Base-by-base conservation (phyloP, 345 rosid genomes). In the Microcos paniculata region DNA sequence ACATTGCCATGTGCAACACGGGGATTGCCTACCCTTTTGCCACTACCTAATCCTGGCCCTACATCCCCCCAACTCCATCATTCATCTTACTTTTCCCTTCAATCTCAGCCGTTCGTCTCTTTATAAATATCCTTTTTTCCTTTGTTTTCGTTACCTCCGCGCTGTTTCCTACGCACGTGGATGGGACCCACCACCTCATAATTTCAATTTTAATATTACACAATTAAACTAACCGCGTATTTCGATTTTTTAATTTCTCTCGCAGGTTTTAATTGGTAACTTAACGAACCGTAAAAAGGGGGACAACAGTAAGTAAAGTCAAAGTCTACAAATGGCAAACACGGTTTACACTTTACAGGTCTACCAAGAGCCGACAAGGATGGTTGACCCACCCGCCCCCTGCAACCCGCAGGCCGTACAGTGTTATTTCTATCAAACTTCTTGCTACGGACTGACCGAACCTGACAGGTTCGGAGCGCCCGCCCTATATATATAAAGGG, bases 251-350 rank as follows among this genome's bases (percentile, higher is more conserved):
- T 8, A 55, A 55, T 21, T 21, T 55, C 23, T 23, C 18, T 11
- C 9, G 45, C 45, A 42, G 45, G 45, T 42, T 48, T 48, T 52
- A 52, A 52, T 18, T 52, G 57, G 57, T n/a, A n/a, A 52, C 57
- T 55, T 55, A 55, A 38, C 5, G 15, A 9, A 35, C 8, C 14
- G 68, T 35, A 63, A 64, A 38, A 63, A 6, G 8, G 10, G 10
- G 12, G 40, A 35, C 4, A 35, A 35, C 40, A 35, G 40, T 35
- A 35, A 3, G 18, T 3, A 21, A 23, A 65, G 33, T 65, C 52
- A 53, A 53, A 43, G 70, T 65, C 52, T 42, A 65, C 61, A 65
- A 65, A 65, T 23, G 33, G 52, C 33, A 2, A 23, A 43, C 70
- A 24, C 31, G 53, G 31, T 45, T n/a, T n/a, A n/a, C n/a, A n/a